These are phyloP conservation scores for Aspergillus sp. DNA, from an alignment of 2,329 filamentous ascomycete genomes.

Conservation along the genomic window DNA sequence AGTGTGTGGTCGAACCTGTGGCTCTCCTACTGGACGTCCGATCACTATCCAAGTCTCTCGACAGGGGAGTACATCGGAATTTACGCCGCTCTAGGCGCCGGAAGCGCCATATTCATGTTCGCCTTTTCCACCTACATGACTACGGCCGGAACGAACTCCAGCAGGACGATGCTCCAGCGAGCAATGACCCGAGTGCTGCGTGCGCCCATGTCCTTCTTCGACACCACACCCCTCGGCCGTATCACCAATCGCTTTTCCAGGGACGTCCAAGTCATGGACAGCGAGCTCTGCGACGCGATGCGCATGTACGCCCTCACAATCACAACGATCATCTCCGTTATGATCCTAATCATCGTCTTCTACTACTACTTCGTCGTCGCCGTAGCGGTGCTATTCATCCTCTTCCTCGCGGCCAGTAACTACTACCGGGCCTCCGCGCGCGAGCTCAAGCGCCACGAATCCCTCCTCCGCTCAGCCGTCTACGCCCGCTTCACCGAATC, in stretches of 20 bases:
- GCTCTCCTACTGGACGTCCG: slow-evolving; percentile 90
- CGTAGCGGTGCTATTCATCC: slow-evolving; percentile 65
- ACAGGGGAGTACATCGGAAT: slow-evolving; percentile 69
- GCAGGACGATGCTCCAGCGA: slow-evolving; percentile 75
- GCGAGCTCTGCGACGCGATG: slow-evolving; percentile 82
- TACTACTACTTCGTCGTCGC: slow-evolving; percentile 84
- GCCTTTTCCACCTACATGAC: slow-evolving; percentile 76
- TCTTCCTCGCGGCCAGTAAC: slow-evolving; percentile 78
- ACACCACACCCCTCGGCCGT: slow-evolving; percentile 90
- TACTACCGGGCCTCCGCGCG: slow-evolving; percentile 91
- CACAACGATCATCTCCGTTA: slow-evolving; percentile 78
- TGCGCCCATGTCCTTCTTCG: slow-evolving; percentile 85
- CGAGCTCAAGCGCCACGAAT: slow-evolving; percentile 92
- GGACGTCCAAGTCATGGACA: slow-evolving; percentile 96
- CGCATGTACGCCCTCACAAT: slow-evolving; percentile 90
- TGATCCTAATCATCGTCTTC: slow-evolving; percentile 88
- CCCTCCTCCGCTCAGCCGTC: slow-evolving; percentile 80
- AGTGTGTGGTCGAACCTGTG: slow-evolving; percentile 89
- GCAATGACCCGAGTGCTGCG: slow-evolving; percentile 74
- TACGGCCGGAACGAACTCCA: slow-evolving; percentile 75
- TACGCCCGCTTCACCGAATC: slow-evolving; percentile 92
- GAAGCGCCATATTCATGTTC: slow-evolving; percentile 76
- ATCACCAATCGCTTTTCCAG: slow-evolving; percentile 96
- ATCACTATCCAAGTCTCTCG: slow-evolving; percentile 65
- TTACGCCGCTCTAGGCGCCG: slow-evolving; percentile 69